phyloP scores from a whole-genome alignment of 371 early-diverging fungal genomes.

The Mortierella sp. region DNA sequence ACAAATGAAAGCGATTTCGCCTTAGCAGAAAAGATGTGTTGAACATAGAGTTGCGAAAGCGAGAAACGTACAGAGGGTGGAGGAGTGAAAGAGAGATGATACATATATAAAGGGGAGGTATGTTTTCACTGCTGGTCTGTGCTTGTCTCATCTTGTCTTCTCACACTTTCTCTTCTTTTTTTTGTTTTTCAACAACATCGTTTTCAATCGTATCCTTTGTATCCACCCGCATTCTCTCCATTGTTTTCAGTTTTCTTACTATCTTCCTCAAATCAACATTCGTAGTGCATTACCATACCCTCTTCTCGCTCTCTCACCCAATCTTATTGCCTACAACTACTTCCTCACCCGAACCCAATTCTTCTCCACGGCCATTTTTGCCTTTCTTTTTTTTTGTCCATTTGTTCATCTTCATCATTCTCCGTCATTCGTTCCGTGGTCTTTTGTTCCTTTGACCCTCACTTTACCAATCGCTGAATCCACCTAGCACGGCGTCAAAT shows the following conservation, averaged over 20 bases:
- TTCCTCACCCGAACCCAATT: background rate
- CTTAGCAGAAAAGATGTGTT: no score
- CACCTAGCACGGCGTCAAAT: background rate
- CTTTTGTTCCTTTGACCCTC: background rate
- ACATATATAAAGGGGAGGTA: background rate
- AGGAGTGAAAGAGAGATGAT: background rate
- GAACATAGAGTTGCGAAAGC: background rate
- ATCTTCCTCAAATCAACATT: background rate
- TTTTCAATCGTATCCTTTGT: no score
- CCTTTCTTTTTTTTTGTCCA: constrained; percentile 5
- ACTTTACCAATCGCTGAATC: background rate
- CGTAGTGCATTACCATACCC: background rate
- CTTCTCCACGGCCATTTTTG: background rate
- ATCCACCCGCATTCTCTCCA: background rate
- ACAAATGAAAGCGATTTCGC: background rate
- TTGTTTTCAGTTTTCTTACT: background rate
- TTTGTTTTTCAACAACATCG: no score
- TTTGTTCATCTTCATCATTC: constrained; percentile 1
- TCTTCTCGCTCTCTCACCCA: background rate
- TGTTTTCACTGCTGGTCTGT: background rate
- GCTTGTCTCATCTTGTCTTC: background rate
- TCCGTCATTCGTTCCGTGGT: background rate
- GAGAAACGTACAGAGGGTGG: background rate
- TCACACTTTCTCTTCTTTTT: background rate
- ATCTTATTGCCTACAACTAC: no score